A percentile compares a stretch with the other conserved stretches of the same genome.
Conservation (phyloP, 345 rosid genomes). For the Lumnitzera littorea region DNA sequence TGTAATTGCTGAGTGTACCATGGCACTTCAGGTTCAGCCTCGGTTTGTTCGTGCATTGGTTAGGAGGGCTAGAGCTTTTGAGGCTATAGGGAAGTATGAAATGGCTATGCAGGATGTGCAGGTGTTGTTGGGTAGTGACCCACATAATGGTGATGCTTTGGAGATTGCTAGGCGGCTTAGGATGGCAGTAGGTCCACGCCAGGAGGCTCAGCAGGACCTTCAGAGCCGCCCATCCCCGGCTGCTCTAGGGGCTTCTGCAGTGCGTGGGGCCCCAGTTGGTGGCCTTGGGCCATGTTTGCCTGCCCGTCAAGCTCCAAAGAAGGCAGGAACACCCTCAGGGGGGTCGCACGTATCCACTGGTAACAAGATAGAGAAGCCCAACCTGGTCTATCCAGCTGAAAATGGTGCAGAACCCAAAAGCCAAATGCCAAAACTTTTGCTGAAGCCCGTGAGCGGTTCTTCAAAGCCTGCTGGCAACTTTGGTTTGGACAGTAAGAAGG, state of each 20-base stretch:
- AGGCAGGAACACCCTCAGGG: conserved; percentile 32
- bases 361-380: conserved; percentile 47
- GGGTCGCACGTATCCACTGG: conserved; percentile 21
- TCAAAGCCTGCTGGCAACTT: conserved; percentile 26
- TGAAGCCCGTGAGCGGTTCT: conserved; percentile 50
- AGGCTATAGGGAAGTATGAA: conserved; percentile 71
- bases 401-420: conserved; percentile 46
- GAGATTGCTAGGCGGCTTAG: conserved; percentile 63
- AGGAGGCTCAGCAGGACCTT: conserved; percentile 76
- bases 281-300: conserved; percentile 96
- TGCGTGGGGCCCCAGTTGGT: conserved; percentile 79
- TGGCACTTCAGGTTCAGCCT: conserved; percentile 90
- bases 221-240: conserved; percentile 96
- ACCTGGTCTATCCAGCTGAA: conserved; percentile 25
- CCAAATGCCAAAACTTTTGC: conserved; percentile 44
- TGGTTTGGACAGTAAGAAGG: conserved; percentile 22
- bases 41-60: conserved; percentile 65
- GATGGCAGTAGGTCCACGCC: conserved; percentile 58
- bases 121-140: conserved; percentile 57
- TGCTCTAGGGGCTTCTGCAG: conserved; percentile 97
- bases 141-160: conserved; percentile 66
- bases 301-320: conserved; percentile 64
- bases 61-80: conserved; percentile 89
- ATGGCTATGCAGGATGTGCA: conserved; percentile 83
- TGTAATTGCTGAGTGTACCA: conserved; percentile 72